Conservation (phyloP, 495 filamentous ascomycete species). For the Tuber magnatum region DNA sequence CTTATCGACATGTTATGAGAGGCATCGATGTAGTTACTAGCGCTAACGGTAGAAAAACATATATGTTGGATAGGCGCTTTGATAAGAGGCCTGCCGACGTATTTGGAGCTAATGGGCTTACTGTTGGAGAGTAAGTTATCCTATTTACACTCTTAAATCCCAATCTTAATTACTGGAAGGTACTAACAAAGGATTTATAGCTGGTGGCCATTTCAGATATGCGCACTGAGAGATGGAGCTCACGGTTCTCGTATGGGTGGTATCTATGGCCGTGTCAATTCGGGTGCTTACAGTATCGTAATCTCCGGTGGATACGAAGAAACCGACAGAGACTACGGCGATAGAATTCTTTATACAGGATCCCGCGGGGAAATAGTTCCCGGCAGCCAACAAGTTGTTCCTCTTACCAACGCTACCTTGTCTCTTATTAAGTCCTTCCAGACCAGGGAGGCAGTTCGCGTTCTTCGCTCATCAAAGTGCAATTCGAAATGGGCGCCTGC, state of each 20-base stretch:
- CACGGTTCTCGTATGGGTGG: constrained; percentile 47
- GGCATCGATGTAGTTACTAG: constrained; percentile 38
- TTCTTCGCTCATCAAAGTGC: constrained; percentile 43
- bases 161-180: not conserved
- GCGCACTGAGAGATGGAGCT: constrained; percentile 48
- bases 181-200: constrained; percentile 1
- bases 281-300: constrained; percentile 48
- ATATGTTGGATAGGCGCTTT: constrained; percentile 39
- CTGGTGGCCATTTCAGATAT: constrained; percentile 50
- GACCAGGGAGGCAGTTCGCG: constrained; percentile 43
- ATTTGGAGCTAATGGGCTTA: constrained; percentile 47
- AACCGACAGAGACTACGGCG: constrained; percentile 46
- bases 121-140: constrained; percentile 40
- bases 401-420: constrained; percentile 41
- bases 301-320: constrained; percentile 44
- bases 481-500: constrained; percentile 37
- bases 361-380: constrained; percentile 36
- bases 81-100: constrained; percentile 35
- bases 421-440: constrained; percentile 42
- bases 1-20: constrained; percentile 40
- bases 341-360: constrained; percentile 48
- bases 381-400: constrained; percentile 8
- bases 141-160: not conserved
- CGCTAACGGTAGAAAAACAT: constrained; percentile 19
- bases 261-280: constrained; percentile 43